A percentile compares a stretch with the other conserved stretches of the same genome.
These are phyloP conservation scores for Pseudozyma flocculosa DNA, from an alignment of 1,284 basidiomycete species.

Conservation along the genomic window DNA sequence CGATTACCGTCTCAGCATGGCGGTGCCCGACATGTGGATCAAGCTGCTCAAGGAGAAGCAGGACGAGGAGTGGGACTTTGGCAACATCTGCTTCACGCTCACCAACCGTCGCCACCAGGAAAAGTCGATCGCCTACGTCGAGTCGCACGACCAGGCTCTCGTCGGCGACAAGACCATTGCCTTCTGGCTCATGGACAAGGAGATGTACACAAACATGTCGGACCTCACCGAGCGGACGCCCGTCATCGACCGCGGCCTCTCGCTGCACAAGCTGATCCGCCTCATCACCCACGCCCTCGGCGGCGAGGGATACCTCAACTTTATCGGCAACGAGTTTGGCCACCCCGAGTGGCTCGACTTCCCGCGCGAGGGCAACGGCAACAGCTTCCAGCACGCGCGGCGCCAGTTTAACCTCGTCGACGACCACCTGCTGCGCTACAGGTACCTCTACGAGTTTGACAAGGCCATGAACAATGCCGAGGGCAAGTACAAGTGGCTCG, in stretches of 20 bases:
- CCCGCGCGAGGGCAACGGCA: conserved; percentile 88
- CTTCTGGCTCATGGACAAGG: conserved; percentile 99
- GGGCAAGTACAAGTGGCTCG: conserved; percentile 78
- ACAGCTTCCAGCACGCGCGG: conserved; percentile 85
- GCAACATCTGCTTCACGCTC: conserved; percentile 82
- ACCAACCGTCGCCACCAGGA: conserved; percentile 86
- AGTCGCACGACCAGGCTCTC: conserved; percentile 95
- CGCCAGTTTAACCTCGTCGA: conserved; percentile 95
- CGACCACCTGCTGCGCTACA: conserved; percentile 80
- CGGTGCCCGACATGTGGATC: conserved; percentile 99
- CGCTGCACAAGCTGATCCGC: conserved; percentile 95
- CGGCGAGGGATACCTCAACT: conserved; percentile 96
- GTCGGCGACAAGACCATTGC: conserved; percentile 91
- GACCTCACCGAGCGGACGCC: conserved; percentile 82
- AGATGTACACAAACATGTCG: conserved; percentile 85
- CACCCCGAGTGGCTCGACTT: conserved; percentile 99
- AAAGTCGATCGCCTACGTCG: conserved; percentile 90
- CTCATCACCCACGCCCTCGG: conserved; percentile 87
- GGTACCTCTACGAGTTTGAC: conserved; percentile 90
- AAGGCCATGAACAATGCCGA: conserved; percentile 87
- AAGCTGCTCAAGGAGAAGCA: conserved; percentile 89
- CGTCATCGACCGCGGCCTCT: conserved; percentile 81
- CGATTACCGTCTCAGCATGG: conserved; percentile 97
- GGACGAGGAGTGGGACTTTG: conserved; percentile 87
- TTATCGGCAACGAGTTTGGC: conserved; percentile 97